Evolutionary conservation across 2,329 filamentous ascomycete genomes (phyloP), one percentile per base, ranked within the genome.

Genomic region (Xylariaceae sp.): DNA sequence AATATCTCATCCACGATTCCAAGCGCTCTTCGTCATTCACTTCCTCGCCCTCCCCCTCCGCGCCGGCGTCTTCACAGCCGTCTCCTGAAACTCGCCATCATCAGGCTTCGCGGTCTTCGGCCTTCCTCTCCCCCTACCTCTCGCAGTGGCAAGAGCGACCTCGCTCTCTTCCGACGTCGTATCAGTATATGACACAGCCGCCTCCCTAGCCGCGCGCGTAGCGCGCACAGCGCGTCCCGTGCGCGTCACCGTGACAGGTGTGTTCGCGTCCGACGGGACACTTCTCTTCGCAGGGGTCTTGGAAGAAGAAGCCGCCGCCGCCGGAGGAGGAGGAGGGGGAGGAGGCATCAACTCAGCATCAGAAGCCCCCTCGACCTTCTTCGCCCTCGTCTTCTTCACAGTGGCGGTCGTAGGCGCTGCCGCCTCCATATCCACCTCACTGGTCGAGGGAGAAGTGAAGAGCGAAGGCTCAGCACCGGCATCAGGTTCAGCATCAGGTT

Each of bases 211-310:
- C 3, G 49, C 45, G 1, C 49, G 49, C 28, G 49, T 47, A 8
- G 47, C 31, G 11, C 33, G 33, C 40, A 52, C 54, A 2, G 54
- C 11, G 6, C 41, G 26, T 7, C 50, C 58, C 16, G 34, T 41
- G 11, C 54, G 40, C n/a, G 46, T 58, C 3, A 53, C 44, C 8
- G 49, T 51, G 11, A 23, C 12, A 6, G 28, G 6, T 12, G 28
- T 31, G 7, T 6, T 12, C 28, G 28, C 12, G 7, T 31, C n/a
- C n/a, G n/a, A n/a, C n/a, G n/a, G n/a, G n/a, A n/a, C n/a, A n/a
- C n/a, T 31, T 12, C 12, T 31, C 28, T 31, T 31, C 28, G 12
- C 28, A 12, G 28, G 28, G 7, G 28, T 12, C 28, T 6, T 12
- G 28, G 6, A 6, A 6, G 28, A 12, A 31, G 28, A 7, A 6